These are phyloP conservation scores for Taxillus chinensis DNA, from an alignment of 164 flowering plant genomes.

Conservation along the genomic window DNA sequence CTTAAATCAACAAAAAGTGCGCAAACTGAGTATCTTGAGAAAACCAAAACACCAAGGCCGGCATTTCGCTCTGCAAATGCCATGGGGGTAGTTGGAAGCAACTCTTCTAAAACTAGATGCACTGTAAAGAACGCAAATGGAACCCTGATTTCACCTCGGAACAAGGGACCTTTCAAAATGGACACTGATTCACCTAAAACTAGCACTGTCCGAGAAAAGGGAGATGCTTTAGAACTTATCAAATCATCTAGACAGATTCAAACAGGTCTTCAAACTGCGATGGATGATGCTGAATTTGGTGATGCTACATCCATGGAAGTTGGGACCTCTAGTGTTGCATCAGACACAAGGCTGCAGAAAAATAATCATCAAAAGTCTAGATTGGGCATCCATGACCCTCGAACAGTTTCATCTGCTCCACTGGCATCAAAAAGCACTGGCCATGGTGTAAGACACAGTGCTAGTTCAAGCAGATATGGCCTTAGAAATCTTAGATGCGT, in stretches of 20 bases:
- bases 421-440: constrained; percentile 21
- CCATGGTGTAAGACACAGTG: constrained; percentile 9
- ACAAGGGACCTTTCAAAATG: constrained; percentile 21
- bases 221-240: constrained; percentile 19
- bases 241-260: constrained; percentile 20
- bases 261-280: constrained; percentile 13
- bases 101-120: constrained; percentile 37
- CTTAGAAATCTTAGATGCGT: constrained; percentile 28
- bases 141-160: constrained; percentile 11
- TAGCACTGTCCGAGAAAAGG: constrained; percentile 25
- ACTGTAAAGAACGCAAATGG: constrained; percentile 10
- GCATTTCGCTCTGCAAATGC: constrained; percentile 34
- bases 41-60: constrained; percentile 28
- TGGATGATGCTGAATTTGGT: constrained; percentile 16
- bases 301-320: constrained; percentile 20
- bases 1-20: constrained; percentile 29
- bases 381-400: constrained; percentile 16
- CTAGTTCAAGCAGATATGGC: constrained; percentile 28
- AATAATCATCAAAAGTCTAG: constrained; percentile 22
- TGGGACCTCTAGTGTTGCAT: constrained; percentile 24
- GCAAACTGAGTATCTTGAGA: constrained; percentile 27
- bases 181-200: constrained; percentile 41
- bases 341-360: constrained; percentile 26
- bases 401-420: constrained; percentile 22
- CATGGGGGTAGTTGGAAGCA: constrained; percentile 42